These are phyloP conservation scores for Triticum aestivum DNA, from an alignment of 176 grass and related monocot genomes.

Conservation along the genomic window DNA sequence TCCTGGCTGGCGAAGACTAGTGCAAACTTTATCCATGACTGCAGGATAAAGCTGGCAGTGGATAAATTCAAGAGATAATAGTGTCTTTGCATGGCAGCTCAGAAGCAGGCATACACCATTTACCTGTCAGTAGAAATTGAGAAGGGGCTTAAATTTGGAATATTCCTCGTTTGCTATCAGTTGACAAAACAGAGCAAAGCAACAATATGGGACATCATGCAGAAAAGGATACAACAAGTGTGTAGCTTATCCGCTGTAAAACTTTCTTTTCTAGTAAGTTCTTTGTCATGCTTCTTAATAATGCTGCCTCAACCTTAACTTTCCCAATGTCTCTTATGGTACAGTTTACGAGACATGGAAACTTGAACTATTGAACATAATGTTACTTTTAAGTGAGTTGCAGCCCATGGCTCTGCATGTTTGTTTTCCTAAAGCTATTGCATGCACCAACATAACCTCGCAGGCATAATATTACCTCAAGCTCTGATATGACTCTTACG, in stretches of 20 bases:
- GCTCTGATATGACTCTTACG: conserved; percentile 59
- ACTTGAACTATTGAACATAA: background rate
- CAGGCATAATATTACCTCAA: conserved; percentile 53
- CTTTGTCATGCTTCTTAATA: background rate
- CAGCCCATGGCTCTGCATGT: background rate
- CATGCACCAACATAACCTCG: background rate
- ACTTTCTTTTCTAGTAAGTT: background rate
- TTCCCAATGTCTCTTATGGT: background rate
- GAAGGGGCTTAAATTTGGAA: conserved; percentile 5
- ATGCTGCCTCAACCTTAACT: background rate
- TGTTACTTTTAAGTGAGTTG: conserved; percentile 24
- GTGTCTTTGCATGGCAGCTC: conserved; percentile 47
- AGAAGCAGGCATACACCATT: conserved; percentile 45
- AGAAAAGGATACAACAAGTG: background rate
- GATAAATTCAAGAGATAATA: conserved; percentile 55
- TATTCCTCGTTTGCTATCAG: background rate
- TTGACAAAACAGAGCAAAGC: background rate
- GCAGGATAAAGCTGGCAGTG: conserved; percentile 51
- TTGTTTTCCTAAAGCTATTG: conserved; percentile 3
- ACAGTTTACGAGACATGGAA: background rate
- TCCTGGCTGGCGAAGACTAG: conserved; percentile 30
- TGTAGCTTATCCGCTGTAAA: background rate
- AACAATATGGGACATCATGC: background rate
- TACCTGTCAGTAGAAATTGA: conserved; percentile 44
- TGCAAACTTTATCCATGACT: conserved; percentile 52